Base-by-base conservation (phyloP, 805 yeast genomes). In the Candida ascalaphidarum region DNA sequence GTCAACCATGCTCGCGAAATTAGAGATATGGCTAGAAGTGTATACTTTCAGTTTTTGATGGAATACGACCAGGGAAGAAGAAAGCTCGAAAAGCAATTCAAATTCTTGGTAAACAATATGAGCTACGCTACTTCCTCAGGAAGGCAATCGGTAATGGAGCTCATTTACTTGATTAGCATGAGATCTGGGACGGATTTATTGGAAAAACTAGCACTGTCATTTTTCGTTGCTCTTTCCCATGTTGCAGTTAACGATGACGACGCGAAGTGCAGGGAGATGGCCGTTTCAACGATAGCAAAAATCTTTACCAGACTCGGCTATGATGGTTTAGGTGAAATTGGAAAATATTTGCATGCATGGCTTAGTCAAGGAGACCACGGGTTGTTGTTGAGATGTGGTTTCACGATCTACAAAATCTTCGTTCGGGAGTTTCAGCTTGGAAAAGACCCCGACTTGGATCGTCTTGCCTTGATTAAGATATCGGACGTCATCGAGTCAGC, bases 11-110 rank as follows among this genome's bases (percentile, higher is more conserved):
- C 89, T 3, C 72, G 72, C 28, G 85, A 79, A 44, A 82, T 85
- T 29, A 68, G 97, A 33, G 88, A 81, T 42, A 77, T 81, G 52
- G 75, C 96, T 7, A 71, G 97, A 53, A 72, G 83, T 38, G 75
- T 81, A 2, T 92, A 76, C 48, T 81, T 75, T 50, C 86, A 78
- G 43, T 92, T 92, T 43, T 57, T 92, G 46, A 81, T 85, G 81
- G 95, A 86, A 43, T 92, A 83, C 46, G 97, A 95, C 43, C 96
- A 89, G 58, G 86, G 97, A 18, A 69, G 77, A 42, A 86, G 89
- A 4, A 71, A 84, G 38, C 51, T 92, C 26, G 92, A 82, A 37
- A 82, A 79, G 41, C 94, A 84, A 39, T 78, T 89, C 55, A 75
- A 78, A 37, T 77, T 80, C 47, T 63, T 92, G 52, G 81, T 88